Percentiles rank a stretch among this genome's conserved stretches.
Conservation (phyloP, 2,329 filamentous ascomycete species). For the Sporothrix euskadiensis region DNA sequence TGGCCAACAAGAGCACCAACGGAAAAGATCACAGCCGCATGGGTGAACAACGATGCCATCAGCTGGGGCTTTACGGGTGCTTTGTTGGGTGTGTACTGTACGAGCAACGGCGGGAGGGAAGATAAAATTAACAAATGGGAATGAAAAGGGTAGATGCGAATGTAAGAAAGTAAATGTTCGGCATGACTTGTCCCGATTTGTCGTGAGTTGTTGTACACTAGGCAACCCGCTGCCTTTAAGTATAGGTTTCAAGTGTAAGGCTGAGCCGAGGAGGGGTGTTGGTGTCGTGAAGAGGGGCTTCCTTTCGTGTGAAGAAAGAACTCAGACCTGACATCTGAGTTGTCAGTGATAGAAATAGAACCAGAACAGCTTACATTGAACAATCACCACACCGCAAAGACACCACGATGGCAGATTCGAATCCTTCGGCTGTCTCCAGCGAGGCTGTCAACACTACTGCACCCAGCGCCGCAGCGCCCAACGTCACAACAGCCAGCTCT, state of each 20-base stretch:
- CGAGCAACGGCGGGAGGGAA: constrained; percentile 49
- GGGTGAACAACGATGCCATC: constrained; percentile 41
- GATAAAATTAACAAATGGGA: background rate
- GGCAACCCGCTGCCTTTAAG: background rate
- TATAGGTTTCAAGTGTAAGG: background rate
- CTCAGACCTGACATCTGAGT: background rate
- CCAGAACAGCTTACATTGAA: background rate
- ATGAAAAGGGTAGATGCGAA: background rate
- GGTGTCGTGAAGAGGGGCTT: background rate
- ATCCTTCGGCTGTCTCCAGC: background rate
- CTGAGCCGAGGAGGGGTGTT: background rate
- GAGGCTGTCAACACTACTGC: background rate
- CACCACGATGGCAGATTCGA: background rate
- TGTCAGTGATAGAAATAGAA: background rate
- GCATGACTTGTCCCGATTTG: background rate
- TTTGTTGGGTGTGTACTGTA: constrained; percentile 54
- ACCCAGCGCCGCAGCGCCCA: background rate
- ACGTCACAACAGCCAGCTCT: background rate
- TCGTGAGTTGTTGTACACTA: background rate
- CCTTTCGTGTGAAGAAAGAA: background rate
- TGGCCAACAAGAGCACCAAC: constrained; percentile 37
- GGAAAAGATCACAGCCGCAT: constrained; percentile 39
- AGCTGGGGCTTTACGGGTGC: constrained; percentile 50
- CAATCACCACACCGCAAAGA: no score
- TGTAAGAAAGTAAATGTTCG: background rate